Evolutionary conservation across 2,329 filamentous ascomycete genomes (phyloP).

Genomic region (Dendrostoma leiphaemia): DNA sequence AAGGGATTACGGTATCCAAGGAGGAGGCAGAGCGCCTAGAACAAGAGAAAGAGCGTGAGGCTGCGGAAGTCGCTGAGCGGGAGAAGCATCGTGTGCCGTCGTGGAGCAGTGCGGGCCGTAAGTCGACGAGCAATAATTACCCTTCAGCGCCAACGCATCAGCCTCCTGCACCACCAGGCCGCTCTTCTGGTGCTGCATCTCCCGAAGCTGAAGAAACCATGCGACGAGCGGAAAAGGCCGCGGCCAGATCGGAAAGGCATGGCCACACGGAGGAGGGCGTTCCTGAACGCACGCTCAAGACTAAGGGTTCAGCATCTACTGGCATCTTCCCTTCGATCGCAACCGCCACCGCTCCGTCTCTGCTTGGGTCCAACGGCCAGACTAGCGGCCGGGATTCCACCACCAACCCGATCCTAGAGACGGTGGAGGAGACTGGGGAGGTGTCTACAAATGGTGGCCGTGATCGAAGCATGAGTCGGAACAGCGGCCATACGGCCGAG

Average conservation of each 20-base stretch:
- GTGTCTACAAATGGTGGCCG: conserved; percentile 63
- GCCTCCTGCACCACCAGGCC: conserved; percentile 41
- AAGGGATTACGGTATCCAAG: conserved; percentile 82
- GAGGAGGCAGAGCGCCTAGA: conserved; percentile 77
- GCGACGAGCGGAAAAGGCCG: conserved; percentile 38
- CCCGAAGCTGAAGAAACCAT: conserved; percentile 40
- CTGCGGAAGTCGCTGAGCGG: conserved; percentile 35
- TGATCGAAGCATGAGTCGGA: conserved; percentile 43
- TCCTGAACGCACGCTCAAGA: conserved; percentile 58
- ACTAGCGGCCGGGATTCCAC: conserved; percentile 45
- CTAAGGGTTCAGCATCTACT: conserved; percentile 25
- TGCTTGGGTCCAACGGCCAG: conserved; percentile 18
- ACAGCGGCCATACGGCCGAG: conserved; percentile 32
- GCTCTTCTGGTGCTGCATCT: conserved; percentile 26
- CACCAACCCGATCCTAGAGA: conserved; percentile 60
- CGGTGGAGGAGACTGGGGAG: conserved; percentile 89
- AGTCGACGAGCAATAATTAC: conserved; percentile 27
- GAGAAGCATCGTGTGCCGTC: conserved; percentile 33
- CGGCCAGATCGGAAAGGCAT: conserved; percentile 31
- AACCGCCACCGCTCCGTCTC: conserved; percentile 17
- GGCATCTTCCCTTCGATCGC: conserved; percentile 19
- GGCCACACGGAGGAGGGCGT: conserved; percentile 46
- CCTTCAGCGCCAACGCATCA: conserved; percentile 47
- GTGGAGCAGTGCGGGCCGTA: conserved; percentile 35
- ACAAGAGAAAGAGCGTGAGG: conserved; percentile 54